Conservation (phyloP, 1,139 yeast species). For the Blastobotrys ciferrii region DNA sequence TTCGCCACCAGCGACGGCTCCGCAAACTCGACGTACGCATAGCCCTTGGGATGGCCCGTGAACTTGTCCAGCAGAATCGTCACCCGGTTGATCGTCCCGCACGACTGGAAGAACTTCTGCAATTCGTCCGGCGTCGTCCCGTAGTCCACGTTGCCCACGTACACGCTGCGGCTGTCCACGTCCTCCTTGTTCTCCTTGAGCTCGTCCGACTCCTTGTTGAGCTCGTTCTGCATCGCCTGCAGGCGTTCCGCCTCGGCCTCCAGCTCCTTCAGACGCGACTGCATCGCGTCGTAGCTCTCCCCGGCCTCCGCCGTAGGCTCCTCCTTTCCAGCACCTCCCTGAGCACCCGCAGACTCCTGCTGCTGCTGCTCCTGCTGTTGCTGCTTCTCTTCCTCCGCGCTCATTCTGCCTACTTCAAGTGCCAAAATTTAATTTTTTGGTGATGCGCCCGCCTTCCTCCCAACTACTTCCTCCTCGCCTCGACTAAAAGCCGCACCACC, state of each 20-base stretch:
- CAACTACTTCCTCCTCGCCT: too few species aligned
- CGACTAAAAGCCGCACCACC: too few species aligned
- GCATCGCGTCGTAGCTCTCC: constrained; percentile 26
- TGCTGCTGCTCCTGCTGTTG: not conserved
- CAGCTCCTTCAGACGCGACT: constrained; percentile 42
- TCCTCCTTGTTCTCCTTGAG: constrained; percentile 51
- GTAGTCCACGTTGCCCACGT: constrained; percentile 85
- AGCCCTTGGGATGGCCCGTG: constrained; percentile 82
- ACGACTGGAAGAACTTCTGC: constrained; percentile 69
- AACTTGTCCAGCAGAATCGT: constrained; percentile 71
- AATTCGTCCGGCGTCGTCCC: constrained; percentile 77
- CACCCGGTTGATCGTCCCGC: constrained; percentile 80
- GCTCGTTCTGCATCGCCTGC: constrained; percentile 51
- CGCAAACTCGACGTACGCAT: constrained; percentile 78
- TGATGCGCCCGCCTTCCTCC: not conserved
- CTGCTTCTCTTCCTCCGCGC: constrained; percentile 6
- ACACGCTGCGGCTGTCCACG: constrained; percentile 75
- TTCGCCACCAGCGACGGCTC: constrained; percentile 59
- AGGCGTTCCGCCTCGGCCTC: constrained; percentile 55
- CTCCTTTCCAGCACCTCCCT: not conserved
- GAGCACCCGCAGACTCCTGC: not conserved
- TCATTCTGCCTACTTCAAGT: not conserved
- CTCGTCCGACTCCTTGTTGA: constrained; percentile 46
- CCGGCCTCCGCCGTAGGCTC: constrained; percentile 1
- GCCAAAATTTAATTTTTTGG: constrained; percentile 3